Base-by-base conservation (phyloP, 2,329 filamentous ascomycete species). In the Talaromyces sp. region DNA sequence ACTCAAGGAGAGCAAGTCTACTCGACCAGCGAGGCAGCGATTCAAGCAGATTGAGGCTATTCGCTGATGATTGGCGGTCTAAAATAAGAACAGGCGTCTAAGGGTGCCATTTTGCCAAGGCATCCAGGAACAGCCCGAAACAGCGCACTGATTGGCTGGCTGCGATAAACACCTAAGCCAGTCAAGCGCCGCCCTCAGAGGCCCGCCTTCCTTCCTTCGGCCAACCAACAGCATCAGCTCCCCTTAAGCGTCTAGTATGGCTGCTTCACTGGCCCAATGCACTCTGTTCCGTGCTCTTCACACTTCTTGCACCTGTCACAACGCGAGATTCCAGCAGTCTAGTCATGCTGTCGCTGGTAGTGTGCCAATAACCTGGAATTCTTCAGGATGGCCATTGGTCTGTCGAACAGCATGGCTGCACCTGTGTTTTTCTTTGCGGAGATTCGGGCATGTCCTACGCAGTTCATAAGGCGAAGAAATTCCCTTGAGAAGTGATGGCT, bases 241-340 rank as follows among this genome's bases (percentile, higher is more conserved):
- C 6, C 33, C 22, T 11, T 11, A 1, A 64, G 56, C 62, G 52
- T 52, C 33, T 59, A 59, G 45, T 33, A 25, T 31, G 31, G 25
- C 17, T 33, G 25, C 37, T 19, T 56, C 25, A 63, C 61, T 56
- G 61, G 61, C 58, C 52, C 37, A 19, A 66, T 64, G 64, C 61
- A 66, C 61, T 58, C 22, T 66, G 61, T 39, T 60, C 45, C 39
- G n/a, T 63, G 43, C 35, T 63, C 56, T 49, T 56, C 56, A 60
- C 47, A 54, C 57, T 61, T 33, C 25, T n/a, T 19, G 33, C 8
- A 3, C 62, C 62, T 64, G 43, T 64, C 52, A 64, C 43, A 60
- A 22, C 15, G 54, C 43, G 27, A 25, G 31, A 11, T 45, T 11
- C 5, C 25, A 35, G 35, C 57, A 43, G 35, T n/a, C 25, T 31